phyloP scores from a whole-genome alignment of 192 early-diverging fungal species.

The Chytriomyces confervae region DNA sequence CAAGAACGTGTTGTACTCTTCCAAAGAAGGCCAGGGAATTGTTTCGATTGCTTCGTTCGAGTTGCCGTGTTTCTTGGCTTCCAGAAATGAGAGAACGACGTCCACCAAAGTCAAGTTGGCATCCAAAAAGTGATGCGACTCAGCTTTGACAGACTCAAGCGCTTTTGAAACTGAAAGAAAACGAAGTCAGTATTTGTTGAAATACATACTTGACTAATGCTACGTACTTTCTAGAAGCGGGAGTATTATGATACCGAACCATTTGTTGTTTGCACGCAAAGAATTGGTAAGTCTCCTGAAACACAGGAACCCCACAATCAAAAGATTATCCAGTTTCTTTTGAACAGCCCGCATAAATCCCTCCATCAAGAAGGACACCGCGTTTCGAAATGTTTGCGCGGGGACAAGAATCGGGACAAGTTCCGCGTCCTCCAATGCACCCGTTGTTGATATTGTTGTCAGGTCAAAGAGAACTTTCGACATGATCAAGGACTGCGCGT shows the following conservation, averaged over 20 bases:
- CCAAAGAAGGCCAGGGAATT: not conserved
- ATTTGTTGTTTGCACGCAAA: not conserved
- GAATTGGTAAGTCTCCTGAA: conserved; percentile 7
- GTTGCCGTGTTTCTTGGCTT: not conserved
- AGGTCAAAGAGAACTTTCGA: not conserved
- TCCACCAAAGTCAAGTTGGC: not conserved
- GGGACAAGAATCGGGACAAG: not conserved
- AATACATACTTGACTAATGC: not conserved
- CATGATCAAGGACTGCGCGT: conserved; percentile 17
- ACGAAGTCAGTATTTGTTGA: not conserved
- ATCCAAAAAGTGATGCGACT: not conserved
- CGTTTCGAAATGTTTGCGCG: conserved; percentile 22
- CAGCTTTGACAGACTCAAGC: not conserved
- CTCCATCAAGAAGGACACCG: conserved; percentile 21
- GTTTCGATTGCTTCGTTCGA: not conserved
- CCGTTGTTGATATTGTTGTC: not conserved
- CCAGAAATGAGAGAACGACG: not conserved
- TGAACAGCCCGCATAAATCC: conserved; percentile 17
- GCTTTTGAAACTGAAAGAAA: not conserved
- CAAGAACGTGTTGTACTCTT: not conserved
- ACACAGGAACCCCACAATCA: conserved; percentile 18
- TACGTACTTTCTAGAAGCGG: not conserved
- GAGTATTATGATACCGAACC: not conserved
- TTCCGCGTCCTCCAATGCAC: not conserved
- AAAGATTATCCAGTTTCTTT: conserved; percentile 12